Evolutionary conservation across 805 yeast species (phyloP).

Genomic region (Myxozyma nipponensis): DNA sequence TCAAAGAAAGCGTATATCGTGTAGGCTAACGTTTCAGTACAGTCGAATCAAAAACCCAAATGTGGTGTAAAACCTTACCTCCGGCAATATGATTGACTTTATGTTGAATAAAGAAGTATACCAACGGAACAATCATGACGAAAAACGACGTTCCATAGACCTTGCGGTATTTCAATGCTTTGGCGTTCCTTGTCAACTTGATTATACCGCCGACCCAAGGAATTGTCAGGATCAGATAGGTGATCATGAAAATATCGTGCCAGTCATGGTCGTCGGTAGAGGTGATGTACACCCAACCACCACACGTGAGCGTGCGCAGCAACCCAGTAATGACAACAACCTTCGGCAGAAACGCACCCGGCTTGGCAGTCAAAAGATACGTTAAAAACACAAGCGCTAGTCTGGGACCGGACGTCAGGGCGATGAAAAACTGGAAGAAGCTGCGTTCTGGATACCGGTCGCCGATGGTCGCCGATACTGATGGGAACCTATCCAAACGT

Average conservation of each 20-base stretch:
- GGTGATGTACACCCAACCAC: conserved; percentile 98
- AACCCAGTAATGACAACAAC: conserved; percentile 53
- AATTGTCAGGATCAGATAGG: conserved; percentile 78
- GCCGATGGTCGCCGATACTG: conserved; percentile 95
- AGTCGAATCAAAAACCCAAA: neutral
- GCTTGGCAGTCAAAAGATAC: conserved; percentile 21
- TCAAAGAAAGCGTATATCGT: conserved; percentile 92
- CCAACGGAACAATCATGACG: conserved; percentile 68
- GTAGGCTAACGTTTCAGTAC: conserved; percentile 53
- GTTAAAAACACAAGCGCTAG: conserved; percentile 23
- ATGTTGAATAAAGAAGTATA: conserved; percentile 88
- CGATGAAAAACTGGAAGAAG: conserved; percentile 84
- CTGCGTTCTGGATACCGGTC: conserved; percentile 96
- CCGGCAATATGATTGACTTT: conserved; percentile 83
- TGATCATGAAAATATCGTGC: conserved; percentile 93
- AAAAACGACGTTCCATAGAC: conserved; percentile 62
- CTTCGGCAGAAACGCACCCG: conserved; percentile 39
- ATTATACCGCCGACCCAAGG: conserved; percentile 82
- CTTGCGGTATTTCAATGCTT: conserved; percentile 47
- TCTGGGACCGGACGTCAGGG: conserved; percentile 52
- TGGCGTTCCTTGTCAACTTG: conserved; percentile 46
- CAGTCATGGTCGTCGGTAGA: conserved; percentile 95
- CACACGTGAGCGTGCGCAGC: conserved; percentile 89
- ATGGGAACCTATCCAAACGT: conserved; percentile 62
- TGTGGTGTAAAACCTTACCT: conserved; percentile 16